phyloP scores from a whole-genome alignment of 2,329 filamentous ascomycete genomes.

The Trichophyton simii region DNA sequence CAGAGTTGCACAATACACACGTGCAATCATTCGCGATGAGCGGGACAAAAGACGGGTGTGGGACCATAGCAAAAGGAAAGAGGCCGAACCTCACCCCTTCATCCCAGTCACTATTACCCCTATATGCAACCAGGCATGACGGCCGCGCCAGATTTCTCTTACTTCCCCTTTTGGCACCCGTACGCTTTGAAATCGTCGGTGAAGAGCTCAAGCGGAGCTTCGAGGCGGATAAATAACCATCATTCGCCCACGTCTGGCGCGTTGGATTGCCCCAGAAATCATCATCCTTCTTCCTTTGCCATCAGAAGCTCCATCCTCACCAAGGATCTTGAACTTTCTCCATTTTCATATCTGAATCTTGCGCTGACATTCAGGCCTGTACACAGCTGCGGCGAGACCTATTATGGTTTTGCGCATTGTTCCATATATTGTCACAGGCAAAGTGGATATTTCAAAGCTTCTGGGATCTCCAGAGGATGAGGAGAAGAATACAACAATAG shows the following conservation, averaged over 20 bases:
- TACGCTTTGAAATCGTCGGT: neutral
- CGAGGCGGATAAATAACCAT: neutral
- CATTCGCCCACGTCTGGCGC: neutral
- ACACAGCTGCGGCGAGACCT: neutral
- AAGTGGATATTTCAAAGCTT: slow-evolving; percentile 17
- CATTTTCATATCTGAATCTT: neutral
- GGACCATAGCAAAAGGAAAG: slow-evolving; percentile 2
- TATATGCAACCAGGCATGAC: neutral
- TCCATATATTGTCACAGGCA: slow-evolving; percentile 13
- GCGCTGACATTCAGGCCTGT: neutral
- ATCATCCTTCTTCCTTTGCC: neutral
- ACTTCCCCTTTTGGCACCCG: neutral
- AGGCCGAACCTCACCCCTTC: neutral
- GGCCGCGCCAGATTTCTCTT: neutral
- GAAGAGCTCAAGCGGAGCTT: neutral
- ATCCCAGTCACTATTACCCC: neutral
- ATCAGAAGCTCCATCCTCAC: neutral
- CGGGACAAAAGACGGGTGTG: neutral
- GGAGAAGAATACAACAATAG: slow-evolving; percentile 7
- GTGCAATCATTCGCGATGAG: slow-evolving; percentile 1
- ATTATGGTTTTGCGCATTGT: slow-evolving; percentile 11
- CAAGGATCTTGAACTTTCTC: neutral
- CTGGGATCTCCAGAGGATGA: slow-evolving; percentile 14
- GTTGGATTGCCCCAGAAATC: neutral
- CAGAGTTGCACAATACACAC: slow-evolving; percentile 2